Conservation (phyloP, 1,284 basidiomycete species). For the Clitocybe nebularis region DNA sequence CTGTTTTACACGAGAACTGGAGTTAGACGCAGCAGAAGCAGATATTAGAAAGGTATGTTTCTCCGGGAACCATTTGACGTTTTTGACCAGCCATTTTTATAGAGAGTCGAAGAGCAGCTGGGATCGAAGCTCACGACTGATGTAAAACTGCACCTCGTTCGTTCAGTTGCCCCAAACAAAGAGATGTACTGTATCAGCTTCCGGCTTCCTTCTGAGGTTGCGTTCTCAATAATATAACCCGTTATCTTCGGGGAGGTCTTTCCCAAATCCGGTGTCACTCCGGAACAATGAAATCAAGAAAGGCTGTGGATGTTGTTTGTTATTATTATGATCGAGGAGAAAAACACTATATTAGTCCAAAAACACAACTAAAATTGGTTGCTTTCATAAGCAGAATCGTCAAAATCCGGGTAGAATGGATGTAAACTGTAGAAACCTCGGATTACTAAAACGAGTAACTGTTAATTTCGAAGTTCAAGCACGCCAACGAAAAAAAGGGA, state of each 20-base stretch:
- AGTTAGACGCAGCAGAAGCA: constrained; percentile 56
- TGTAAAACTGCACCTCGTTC: constrained; percentile 73
- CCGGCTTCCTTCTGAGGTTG: constrained; percentile 66
- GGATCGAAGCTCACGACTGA: constrained; percentile 53
- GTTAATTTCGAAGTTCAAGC: constrained; percentile 21
- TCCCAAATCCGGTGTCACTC: too few relatives aligned
- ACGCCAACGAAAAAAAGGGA: constrained; percentile 25
- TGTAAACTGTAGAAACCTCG: constrained; percentile 5
- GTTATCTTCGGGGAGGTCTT: too few relatives aligned
- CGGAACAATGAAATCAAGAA: too few relatives aligned
- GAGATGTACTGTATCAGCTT: constrained; percentile 99
- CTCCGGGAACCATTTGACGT: constrained; percentile 6
- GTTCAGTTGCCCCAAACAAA: constrained; percentile 94
- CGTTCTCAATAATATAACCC: too few relatives aligned
- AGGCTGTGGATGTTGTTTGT: too few relatives aligned
- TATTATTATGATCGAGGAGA: too few relatives aligned
- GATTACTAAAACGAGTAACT: constrained; percentile 12
- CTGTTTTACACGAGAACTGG: constrained; percentile 92
- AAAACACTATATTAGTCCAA: too few relatives aligned
- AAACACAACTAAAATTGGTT: too few relatives aligned
- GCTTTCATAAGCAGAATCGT: too few relatives aligned
- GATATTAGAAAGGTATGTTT: constrained; percentile 78
- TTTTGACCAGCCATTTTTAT: constrained; percentile 8
- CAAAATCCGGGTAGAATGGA: too few relatives aligned
- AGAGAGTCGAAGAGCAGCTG: constrained; percentile 76